These are phyloP conservation scores for Penicillium parvum DNA, from an alignment of 495 filamentous ascomycete genomes.

Conservation along the genomic window DNA sequence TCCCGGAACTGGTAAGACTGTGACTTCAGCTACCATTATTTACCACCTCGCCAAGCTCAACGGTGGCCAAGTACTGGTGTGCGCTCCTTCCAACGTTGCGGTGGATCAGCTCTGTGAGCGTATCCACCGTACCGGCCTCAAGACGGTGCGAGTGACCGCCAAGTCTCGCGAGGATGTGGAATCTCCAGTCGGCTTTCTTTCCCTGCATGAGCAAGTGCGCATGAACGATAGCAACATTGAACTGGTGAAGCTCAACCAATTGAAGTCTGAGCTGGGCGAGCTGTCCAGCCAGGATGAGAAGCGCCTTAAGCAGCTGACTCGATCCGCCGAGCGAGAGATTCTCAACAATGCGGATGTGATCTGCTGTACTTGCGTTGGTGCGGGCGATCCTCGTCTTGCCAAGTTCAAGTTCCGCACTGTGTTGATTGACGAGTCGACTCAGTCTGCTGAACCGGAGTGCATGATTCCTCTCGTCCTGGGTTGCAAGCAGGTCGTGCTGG, in stretches of 20 bases:
- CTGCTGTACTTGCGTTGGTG: conserved; percentile 98
- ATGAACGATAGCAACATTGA: conserved; percentile 96
- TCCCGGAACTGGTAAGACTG: conserved; percentile 96
- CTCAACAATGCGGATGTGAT: conserved; percentile 95
- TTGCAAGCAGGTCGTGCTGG: conserved; percentile 96
- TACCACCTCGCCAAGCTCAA: conserved; percentile 96
- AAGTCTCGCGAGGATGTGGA: conserved; percentile 99
- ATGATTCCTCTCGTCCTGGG: conserved; percentile 98
- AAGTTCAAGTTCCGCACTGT: conserved; percentile 99
- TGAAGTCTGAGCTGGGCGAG: conserved; percentile 90
- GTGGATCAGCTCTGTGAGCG: conserved; percentile 98
- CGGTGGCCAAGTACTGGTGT: conserved; percentile 91
- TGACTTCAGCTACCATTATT: conserved; percentile 98
- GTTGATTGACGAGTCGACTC: conserved; percentile 95
- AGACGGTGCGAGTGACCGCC: conserved; percentile 95
- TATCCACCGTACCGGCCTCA: conserved; percentile 89
- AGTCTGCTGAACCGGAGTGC: conserved; percentile 98
- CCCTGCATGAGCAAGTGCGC: conserved; percentile 93
- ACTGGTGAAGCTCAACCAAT: conserved; percentile 80
- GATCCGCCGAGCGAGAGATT: conserved; percentile 92
- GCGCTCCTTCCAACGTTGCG: conserved; percentile 96
- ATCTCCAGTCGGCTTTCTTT: conserved; percentile 90
- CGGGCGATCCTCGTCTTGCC: conserved; percentile 88
- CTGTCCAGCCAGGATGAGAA: conserved; percentile 96
- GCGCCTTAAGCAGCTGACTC: conserved; percentile 91